Conservation (phyloP, 179 eudicot species). For the Sideroxylon spinosum region DNA sequence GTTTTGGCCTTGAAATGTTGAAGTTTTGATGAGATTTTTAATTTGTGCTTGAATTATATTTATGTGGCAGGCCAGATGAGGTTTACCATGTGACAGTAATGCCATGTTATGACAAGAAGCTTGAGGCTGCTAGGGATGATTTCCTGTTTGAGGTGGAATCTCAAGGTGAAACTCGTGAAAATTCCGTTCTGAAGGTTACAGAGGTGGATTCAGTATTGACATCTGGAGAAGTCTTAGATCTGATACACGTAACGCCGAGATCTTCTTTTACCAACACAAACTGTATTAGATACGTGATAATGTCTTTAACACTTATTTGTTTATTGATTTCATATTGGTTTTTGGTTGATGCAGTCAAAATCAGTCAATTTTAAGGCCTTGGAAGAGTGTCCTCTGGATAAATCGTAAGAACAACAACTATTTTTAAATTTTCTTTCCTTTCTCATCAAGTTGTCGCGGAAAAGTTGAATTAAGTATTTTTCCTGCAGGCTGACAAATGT, state of each 20-base stretch:
- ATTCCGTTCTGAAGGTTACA: constrained; percentile 29
- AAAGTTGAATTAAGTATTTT: neutral
- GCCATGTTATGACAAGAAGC: constrained; percentile 99
- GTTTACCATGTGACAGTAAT: constrained; percentile 96
- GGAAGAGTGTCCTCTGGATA: constrained; percentile 85
- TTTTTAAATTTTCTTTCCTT: neutral
- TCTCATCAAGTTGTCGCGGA: neutral
- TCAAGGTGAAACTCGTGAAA: constrained; percentile 32
- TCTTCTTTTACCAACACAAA: neutral
- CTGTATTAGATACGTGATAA: neutral
- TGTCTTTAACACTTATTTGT: neutral
- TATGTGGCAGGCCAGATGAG: constrained; percentile 65
- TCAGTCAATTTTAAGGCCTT: constrained; percentile 64
- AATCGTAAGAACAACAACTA: constrained; percentile 42
- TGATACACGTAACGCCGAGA: constrained; percentile 53
- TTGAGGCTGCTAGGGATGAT: constrained; percentile 95
- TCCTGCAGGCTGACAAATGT: constrained; percentile 67
- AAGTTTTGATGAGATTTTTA: neutral
- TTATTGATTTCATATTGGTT: neutral
- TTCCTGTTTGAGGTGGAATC: constrained; percentile 62
- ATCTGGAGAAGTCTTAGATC: constrained; percentile 87
- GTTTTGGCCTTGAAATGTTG: neutral
- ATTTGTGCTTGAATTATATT: neutral
- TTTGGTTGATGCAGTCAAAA: constrained; percentile 53
- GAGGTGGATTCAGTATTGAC: constrained; percentile 97